Percentiles rank a stretch among this genome's conserved stretches.
These are phyloP conservation scores for Citrus reticulata DNA, from an alignment of 345 rosid species.

Conservation along the genomic window DNA sequence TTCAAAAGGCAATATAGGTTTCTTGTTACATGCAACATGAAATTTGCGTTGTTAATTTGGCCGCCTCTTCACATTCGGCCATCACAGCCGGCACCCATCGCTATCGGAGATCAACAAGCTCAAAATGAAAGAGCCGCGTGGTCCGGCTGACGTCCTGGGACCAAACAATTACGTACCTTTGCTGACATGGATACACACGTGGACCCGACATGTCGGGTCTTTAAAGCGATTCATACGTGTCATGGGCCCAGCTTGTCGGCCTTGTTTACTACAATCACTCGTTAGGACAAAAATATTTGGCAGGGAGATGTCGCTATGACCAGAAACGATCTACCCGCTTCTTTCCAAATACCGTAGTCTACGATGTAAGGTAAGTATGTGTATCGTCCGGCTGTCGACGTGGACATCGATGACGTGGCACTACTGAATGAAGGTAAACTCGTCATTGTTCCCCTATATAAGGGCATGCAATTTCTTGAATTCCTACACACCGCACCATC, in stretches of 20 bases:
- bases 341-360: conserved; percentile 1
- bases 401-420: not conserved
- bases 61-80: not conserved
- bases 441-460: conserved; percentile 22
- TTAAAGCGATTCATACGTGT: conserved; percentile 23
- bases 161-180: conserved; percentile 6
- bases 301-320: conserved; percentile 14
- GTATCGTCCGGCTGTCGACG: not conserved
- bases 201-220: conserved; percentile 41
- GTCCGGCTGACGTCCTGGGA: conserved; percentile 19
- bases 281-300: conserved; percentile 15
- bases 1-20: not conserved
- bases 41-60: not conserved
- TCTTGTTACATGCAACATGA: not conserved
- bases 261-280: conserved; percentile 13
- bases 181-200: conserved; percentile 51
- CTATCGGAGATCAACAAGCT: conserved; percentile 26
- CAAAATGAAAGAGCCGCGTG: conserved; percentile 40
- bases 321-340: conserved; percentile 7
- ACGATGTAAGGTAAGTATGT: no score
- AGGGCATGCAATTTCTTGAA: not conserved
- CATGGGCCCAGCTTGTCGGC: conserved; percentile 37
- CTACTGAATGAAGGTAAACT: not conserved
- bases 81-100: conserved; percentile 35
- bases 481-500: not conserved